Evolutionary conservation across 352 stramenopile species (phyloP), one percentile per base, ranked within the genome.

Genomic region (Globisporangium paroecandrum): DNA sequence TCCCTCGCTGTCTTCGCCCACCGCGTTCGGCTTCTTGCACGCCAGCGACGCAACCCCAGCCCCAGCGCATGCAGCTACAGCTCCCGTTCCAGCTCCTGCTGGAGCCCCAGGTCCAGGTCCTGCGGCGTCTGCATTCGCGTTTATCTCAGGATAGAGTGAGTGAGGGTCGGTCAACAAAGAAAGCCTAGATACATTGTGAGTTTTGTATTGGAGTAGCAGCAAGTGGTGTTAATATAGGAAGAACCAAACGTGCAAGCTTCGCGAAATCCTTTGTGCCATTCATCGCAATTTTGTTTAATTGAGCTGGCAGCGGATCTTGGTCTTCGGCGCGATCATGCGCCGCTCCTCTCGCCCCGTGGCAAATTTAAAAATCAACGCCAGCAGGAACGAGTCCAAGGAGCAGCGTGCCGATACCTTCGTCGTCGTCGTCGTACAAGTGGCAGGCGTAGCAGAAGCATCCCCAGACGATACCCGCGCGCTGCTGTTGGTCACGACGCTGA

Each of bases 11-110:
- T 69, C 78, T 34, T 92, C 82, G 7, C 83, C 82, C 3, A 90
- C 81, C 0, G 78, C 74, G 4, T 90, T 92, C 68, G 76, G 79
- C 43, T 90, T 92, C 55, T 55, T 92, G 38, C 71, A 69, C 27
- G 76, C 75, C 6, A 78, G 77, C 79, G 2, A 66, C 72, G 24
- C 66, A 6, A 73, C 76, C 4, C 73, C 66, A 6, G 74, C 76
- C 5, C 73, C 69, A 15, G 43, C 51, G 27, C 41, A 47, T 34
- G n/a, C 20, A 51, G 43, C 43, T 24, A 51, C 22, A 7, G 43
- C 43, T 22, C 43, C 32, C 7, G 32, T 38, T 38, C 32, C 38
- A 46, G 38, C 38, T 46, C 12, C 43, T 12, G 43, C 18, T 51
- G 43, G 65, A 20, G 61, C 53, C 6, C 51, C 56, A 29, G 18